These are phyloP conservation scores for Dactylonectria macrodidyma DNA, from an alignment of 2,329 filamentous ascomycete species.

Conservation along the genomic window DNA sequence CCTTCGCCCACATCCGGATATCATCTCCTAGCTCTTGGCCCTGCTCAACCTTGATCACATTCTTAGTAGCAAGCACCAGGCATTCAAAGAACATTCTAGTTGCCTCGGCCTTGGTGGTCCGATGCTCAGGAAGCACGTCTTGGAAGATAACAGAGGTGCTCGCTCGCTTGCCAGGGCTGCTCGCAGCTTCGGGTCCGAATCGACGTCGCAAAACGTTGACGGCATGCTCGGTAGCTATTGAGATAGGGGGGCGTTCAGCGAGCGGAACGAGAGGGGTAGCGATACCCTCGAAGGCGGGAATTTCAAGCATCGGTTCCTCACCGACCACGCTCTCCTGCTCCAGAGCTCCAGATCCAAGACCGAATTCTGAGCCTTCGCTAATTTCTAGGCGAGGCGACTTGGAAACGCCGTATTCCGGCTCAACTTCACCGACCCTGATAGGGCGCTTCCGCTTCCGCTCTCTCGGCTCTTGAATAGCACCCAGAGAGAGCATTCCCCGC, in stretches of 20 bases:
- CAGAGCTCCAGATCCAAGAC: conserved; percentile 61
- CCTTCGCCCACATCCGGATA: conserved; percentile 50
- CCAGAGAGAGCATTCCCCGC: conserved; percentile 90
- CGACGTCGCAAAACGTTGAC: conserved; percentile 93
- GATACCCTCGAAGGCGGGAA: conserved; percentile 84
- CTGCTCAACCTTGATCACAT: too few relatives aligned
- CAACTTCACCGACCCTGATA: conserved; percentile 86
- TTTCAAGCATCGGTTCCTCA: conserved; percentile 76
- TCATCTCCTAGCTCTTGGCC: too few relatives aligned
- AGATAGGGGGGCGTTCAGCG: conserved; percentile 87
- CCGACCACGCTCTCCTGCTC: conserved; percentile 68
- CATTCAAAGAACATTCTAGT: too few relatives aligned
- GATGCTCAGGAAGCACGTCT: conserved; percentile 86
- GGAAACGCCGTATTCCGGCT: conserved; percentile 73
- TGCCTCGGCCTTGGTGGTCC: conserved; percentile 70
- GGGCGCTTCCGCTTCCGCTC: conserved; percentile 96
- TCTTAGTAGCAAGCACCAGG: too few relatives aligned
- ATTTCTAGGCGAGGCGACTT: conserved; percentile 81
- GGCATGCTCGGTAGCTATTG: conserved; percentile 94
- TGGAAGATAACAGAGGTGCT: conserved; percentile 89
- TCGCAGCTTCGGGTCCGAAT: conserved; percentile 82
- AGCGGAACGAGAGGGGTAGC: conserved; percentile 83
- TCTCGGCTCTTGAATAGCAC: conserved; percentile 80
- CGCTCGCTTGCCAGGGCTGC: conserved; percentile 79
- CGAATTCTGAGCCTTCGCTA: conserved; percentile 75